A percentile compares a stretch with the other conserved stretches of the same genome.
These are phyloP conservation scores for Ilyonectria robusta DNA, from an alignment of 2,329 filamentous ascomycete genomes.

Conservation along the genomic window DNA sequence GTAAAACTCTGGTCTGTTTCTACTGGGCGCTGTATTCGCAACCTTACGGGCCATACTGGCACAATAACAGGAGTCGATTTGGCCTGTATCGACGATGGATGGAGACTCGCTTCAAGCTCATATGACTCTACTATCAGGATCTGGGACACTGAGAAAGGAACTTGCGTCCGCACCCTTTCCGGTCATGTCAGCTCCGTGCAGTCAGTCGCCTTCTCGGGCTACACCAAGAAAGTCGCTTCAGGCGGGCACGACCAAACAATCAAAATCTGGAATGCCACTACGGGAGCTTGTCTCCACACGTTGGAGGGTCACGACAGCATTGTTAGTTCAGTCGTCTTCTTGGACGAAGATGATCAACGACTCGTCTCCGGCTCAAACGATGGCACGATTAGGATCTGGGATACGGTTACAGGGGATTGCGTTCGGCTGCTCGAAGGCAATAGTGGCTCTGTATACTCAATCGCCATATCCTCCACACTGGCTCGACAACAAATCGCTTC, in stretches of 20 bases:
- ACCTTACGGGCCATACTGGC: background rate
- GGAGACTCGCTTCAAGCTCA: background rate
- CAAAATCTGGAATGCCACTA: background rate
- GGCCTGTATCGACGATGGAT: background rate
- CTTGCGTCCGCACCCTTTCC: slow-evolving; percentile 21
- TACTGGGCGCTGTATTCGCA: background rate
- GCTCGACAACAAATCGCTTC: background rate
- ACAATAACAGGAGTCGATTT: background rate
- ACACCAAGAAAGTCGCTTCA: background rate
- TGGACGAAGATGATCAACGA: slow-evolving; percentile 1
- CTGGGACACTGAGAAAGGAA: background rate
- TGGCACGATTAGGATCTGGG: slow-evolving; percentile 34
- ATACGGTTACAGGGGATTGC: slow-evolving; percentile 21
- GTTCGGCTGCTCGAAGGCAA: slow-evolving; percentile 25
- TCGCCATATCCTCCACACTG: slow-evolving; percentile 14
- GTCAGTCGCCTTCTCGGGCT: slow-evolving; percentile 27
- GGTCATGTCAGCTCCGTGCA: slow-evolving; percentile 17
- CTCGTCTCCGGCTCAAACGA: slow-evolving; percentile 32
- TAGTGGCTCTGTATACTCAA: slow-evolving; percentile 10
- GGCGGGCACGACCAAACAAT: background rate
- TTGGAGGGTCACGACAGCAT: background rate
- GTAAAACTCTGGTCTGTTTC: background rate
- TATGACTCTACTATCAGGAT: background rate
- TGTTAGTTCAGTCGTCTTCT: slow-evolving; percentile 23
- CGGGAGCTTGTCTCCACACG: background rate